Conservation (phyloP, 176 grass and related monocot genomes). For the Zoysia japonica region DNA sequence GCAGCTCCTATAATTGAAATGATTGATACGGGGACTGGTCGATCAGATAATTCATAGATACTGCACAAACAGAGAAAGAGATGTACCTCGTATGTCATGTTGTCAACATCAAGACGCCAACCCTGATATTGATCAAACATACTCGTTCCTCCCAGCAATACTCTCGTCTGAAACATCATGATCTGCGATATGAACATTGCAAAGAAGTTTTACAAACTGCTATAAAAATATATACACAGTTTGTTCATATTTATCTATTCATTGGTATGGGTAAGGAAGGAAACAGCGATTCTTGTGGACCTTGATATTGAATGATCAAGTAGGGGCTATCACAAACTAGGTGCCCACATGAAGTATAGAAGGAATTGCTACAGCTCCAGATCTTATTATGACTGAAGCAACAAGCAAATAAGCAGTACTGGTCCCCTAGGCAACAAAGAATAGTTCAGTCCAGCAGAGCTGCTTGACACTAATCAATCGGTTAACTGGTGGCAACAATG, state of each 20-base stretch:
- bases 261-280: not conserved
- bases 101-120: conserved; percentile 95
- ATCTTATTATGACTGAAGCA: conserved; percentile 49
- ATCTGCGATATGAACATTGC: conserved; percentile 51
- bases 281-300: conserved; percentile 8
- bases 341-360: conserved; percentile 33
- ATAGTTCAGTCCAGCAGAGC: conserved; percentile 1
- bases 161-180: conserved; percentile 95
- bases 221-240: too few relatives aligned
- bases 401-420: conserved; percentile 26
- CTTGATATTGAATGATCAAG: conserved; percentile 23
- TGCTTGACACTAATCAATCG: conserved; percentile 24
- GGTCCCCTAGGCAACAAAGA: conserved; percentile 37
- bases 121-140: conserved; percentile 69
- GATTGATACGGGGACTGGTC: not conserved
- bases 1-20: conserved; percentile 65
- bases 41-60: not conserved
- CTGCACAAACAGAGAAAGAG: not conserved
- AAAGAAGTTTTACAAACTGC: not conserved
- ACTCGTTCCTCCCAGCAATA: conserved; percentile 80
- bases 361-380: conserved; percentile 23
- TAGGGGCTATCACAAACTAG: conserved; percentile 33
- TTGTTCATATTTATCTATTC: not conserved
- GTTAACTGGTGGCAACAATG: conserved; percentile 21
- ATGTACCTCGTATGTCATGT: conserved; percentile 90